These are phyloP conservation scores for Phytophthora multivora DNA, from an alignment of 352 stramenopile species.

Conservation along the genomic window DNA sequence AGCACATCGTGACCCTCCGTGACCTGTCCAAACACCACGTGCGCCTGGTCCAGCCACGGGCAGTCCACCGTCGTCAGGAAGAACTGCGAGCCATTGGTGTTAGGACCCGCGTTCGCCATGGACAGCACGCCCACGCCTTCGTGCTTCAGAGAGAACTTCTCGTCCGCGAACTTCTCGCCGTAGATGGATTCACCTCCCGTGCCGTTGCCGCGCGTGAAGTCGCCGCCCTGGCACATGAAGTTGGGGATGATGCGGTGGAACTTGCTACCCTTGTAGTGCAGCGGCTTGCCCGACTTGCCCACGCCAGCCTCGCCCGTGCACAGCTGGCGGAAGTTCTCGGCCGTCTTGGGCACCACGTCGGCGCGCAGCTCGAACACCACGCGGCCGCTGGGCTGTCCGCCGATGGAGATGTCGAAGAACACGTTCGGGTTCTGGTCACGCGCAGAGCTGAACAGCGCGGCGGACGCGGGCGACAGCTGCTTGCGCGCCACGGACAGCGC, in stretches of 20 bases:
- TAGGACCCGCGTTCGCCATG: constrained; percentile 97
- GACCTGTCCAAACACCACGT: constrained; percentile 93
- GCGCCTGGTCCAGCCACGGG: constrained; percentile 87
- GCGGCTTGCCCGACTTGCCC: constrained; percentile 73
- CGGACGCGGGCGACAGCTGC: constrained; percentile 20
- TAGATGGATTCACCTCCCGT: constrained; percentile 94
- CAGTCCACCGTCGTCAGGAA: constrained; percentile 96
- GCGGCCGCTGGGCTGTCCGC: constrained; percentile 81
- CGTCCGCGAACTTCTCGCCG: constrained; percentile 94
- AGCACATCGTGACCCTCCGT: constrained; percentile 97
- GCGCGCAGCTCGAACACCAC: constrained; percentile 93
- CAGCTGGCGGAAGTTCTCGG: constrained; percentile 98
- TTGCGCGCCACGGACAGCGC: constrained; percentile 28
- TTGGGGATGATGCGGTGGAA: constrained; percentile 95
- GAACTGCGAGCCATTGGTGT: constrained; percentile 99
- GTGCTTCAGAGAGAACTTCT: constrained; percentile 96
- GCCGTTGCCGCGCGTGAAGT: constrained; percentile 95
- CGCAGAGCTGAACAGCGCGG: constrained; percentile 65
- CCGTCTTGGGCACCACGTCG: constrained; percentile 97
- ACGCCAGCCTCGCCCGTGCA: constrained; percentile 97
- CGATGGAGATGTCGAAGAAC: constrained; percentile 98
- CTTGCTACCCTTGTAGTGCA: constrained; percentile 88
- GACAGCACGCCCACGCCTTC: constrained; percentile 89
- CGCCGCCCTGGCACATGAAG: constrained; percentile 97
- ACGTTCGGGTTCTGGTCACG: constrained; percentile 86